Evolutionary conservation across 2,329 filamentous ascomycete genomes (phyloP), one percentile per base, ranked within the genome.

Genomic region (Fusarium multiceps): DNA sequence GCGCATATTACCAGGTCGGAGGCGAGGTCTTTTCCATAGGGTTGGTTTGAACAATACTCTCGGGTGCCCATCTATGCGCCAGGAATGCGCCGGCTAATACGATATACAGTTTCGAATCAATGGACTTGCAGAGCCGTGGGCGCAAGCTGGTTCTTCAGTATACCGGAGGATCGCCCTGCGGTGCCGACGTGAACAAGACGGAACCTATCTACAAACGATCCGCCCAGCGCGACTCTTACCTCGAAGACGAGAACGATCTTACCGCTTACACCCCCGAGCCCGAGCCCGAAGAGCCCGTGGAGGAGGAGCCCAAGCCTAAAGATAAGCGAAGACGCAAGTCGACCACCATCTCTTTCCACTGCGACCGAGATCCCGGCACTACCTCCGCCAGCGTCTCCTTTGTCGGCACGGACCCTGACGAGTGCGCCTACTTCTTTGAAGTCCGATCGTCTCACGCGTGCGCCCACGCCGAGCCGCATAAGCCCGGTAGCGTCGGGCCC

Each of bases 341-440:
- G 3, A 92, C 94, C 14, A 90, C 94, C 62, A 93, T 99, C 80
- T 96, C 94, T 25, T 95, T 98, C 78, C 90, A 96, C 71, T 99
- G 96, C 84, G 94, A 98, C 78, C 89, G 89, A 67, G 94, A 98
- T 74, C 89, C 93, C 2, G 84, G 90, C 3, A 86, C 85, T 30
- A 87, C 88, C 7, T 85, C 88, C 42, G 90, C 94, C 6, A 87
- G 88, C 7, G 85, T 96, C 40, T 93, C 93, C 21, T 99, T 97
- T 78, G 91, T 98, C 63, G 93, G 92, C 63, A 83, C 84, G 45
- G 91, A 94, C 66, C 91, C 93, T 42, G 94, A 98, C 77, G 91
- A 97, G 64, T 99, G 96, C 85, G 89, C 93, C 30, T 99, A 98
- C 81, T 92, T 97, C 81, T 99, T 99, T 82, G 94, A 98, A 79